Evolutionary conservation across 2,329 filamentous ascomycete species (phyloP), one percentile per base, ranked within the genome.

Genomic region (Xylaria multiplex): DNA sequence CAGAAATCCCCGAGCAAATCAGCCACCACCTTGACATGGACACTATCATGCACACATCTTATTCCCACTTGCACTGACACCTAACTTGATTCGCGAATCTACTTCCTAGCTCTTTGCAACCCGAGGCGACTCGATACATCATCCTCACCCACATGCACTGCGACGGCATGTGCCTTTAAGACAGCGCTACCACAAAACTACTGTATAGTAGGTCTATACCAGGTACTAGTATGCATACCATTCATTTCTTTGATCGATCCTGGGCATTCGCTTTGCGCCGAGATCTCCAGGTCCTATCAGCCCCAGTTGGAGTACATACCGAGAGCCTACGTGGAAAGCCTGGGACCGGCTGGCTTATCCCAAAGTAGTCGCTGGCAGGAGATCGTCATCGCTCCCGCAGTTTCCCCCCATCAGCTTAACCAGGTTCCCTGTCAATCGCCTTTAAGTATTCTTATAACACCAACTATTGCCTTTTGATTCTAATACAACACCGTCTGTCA

Each of bases 361-460:
- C 57, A 69, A 69, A 67, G 16, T 24, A 55, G 67, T 50, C 58
- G 27, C 59, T 45, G 62, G 65, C 67, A 68, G 59, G 35, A 54
- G 65, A 68, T 63, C 67, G 59, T 67, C 65, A 59, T 69, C 67
- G 55, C 54, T 65, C 45, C 66, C 54, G 67, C 64, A 64, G 54
- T 27, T 48, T 59, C 49, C 56, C 59, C 59, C 62, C 61, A 61
- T 64, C 59, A 65, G 59, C 62, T 55, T 32, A 58, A 49, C 52
- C 52, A 37, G 43, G 46, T 40, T 64, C 43, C 62, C 40, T 61
- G 63, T 63, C 58, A 45, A 35, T 45, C 45, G 22, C 27, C 52
- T 52, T 54, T 11, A 22, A 60, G 52, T 46, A 37, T 27, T 57
- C 32, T 42, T 55, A 52, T 62, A 60, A 50, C 40, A 30, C 48